Base-by-base conservation (phyloP, 2,329 filamentous ascomycete genomes). In the Sporothrix humicola region DNA sequence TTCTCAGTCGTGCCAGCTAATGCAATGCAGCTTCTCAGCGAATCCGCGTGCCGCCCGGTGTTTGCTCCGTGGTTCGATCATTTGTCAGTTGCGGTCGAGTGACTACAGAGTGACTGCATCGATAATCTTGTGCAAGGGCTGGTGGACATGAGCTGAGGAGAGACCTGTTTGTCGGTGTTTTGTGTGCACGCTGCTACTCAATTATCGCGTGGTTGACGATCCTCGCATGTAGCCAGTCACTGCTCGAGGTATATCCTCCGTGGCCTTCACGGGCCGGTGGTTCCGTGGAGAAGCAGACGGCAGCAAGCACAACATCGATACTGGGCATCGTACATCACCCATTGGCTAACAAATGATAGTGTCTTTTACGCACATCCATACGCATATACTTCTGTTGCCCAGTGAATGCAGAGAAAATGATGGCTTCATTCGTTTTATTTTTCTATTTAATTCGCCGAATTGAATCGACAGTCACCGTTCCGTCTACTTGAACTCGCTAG, bases 401-500 rank as follows among this genome's bases (percentile, higher is more conserved):
- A 37, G 31, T 37, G 31, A 37, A 37, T 37, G 1, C 31, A 37
- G 31, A 37, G 31, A n/a, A 7, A 3, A 10, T 23, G 12, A 5
- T 2, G 1, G 46, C n/a, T 68, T 17, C 8, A 6, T 61, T 37
- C 31, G 3, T 61, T 61, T 44, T 37, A 10, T 66, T 61, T 61
- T 44, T 37, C n/a, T 66, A n/a, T 23, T 13, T 61, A 15, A 13
- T 7, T 23, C 3, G 10, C 15, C 59, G 37, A 63, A 20, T n/a
- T 13, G n/a, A 48, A 26, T 17, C 17, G 44, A n/a, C 54, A 8
- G n/a, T 13, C 23, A 8, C 56, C 56, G 6, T 61, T 10, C 4
- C 12, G 44, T 23, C 65, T 69, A 69, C 46, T 52, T 52, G 17
- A 69, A 69, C 23, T 69, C 65, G 46, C 15, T 69, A 1, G 72